A percentile compares a stretch with the other conserved stretches of the same genome.
phyloP scores from a whole-genome alignment of 148 eudicot species.

The Arctostaphylos glauca region DNA sequence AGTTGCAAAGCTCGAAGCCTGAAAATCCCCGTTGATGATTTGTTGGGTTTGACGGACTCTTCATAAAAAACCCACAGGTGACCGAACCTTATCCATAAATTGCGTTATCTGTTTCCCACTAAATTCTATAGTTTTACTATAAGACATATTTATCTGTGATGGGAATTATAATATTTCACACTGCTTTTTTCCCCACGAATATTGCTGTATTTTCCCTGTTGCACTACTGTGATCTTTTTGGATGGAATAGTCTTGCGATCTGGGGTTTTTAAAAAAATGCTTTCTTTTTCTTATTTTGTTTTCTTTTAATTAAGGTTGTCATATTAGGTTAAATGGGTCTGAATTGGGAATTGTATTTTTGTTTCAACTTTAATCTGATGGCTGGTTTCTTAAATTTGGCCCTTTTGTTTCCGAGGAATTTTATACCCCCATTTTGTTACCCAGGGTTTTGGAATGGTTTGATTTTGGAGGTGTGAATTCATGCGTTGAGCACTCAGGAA shows the following conservation, averaged over 20 bases:
- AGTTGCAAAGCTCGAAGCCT: constrained; percentile 12
- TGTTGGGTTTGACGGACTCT: constrained; percentile 7
- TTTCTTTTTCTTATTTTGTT: background rate
- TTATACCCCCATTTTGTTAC: constrained; percentile 38
- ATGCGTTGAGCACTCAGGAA: constrained; percentile 59
- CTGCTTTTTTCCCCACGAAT: background rate
- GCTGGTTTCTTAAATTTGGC: constrained; percentile 23
- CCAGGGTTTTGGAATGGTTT: constrained; percentile 33
- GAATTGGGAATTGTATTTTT: constrained; percentile 54
- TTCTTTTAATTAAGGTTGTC: constrained; percentile 12
- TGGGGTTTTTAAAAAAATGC: background rate
- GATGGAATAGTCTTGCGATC: constrained; percentile 9
- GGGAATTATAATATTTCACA: background rate
- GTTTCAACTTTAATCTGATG: constrained; percentile 20
- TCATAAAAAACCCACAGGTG: constrained; percentile 17
- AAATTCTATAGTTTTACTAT: background rate
- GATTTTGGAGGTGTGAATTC: constrained; percentile 47
- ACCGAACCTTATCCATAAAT: constrained; percentile 5
- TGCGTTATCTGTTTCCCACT: constrained; percentile 15
- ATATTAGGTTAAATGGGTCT: constrained; percentile 39
- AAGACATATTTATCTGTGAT: background rate
- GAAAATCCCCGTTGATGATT: constrained; percentile 5
- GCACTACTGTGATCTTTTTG: constrained; percentile 19
- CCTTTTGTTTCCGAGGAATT: constrained; percentile 21
- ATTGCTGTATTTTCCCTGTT: background rate